Evolutionary conservation across 2,329 filamentous ascomycete genomes (phyloP), one percentile per base, ranked within the genome.

Genomic region (Fusarium miscanthi): DNA sequence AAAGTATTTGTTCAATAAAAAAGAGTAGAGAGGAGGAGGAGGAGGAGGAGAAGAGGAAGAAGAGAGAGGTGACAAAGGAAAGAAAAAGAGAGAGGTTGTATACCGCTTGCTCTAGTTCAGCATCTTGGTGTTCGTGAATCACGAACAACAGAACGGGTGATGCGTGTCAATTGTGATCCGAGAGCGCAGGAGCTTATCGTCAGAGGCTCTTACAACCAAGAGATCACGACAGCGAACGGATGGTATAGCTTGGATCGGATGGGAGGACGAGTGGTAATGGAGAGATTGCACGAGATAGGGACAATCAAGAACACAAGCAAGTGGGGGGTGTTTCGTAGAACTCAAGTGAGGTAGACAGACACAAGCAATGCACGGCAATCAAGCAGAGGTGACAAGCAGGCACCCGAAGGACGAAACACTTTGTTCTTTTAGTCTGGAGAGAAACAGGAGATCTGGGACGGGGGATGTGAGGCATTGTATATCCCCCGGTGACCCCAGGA

Each of bases 91-190:
- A 65, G 69, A 69, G 46, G 62, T 57, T 69, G 59, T 74, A 56
- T 69, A 73, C 63, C 69, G 59, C 62, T 67, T 56, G 46, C 56
- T 70, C 65, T 73, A 75, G 37, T 65, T 74, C 52, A 63, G 69
- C 76, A 77, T 77, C 43, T 69, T 67, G 54, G 70, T 69, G 66
- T 71, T 76, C 49, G 75, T 76, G 76, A 77, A 56, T 77, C 76
- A 77, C 76, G 71, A 74, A 75, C 72, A 71, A 51, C 31, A 37
- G 21, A 52, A 69, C 42, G 27, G 65, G 56, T 63, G 45, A 62
- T 57, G 59, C 51, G 66, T 76, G 60, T 71, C 67, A 63, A 70
- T 63, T 54, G 62, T 71, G 25, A 62, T 23, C 48, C 53, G 52
- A 62, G 72, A 64, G 52, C 41, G 43, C 45, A 59, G 62, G 56